These are phyloP conservation scores for Astrocystis sublimbata DNA, from an alignment of 495 filamentous ascomycete genomes.

Conservation along the genomic window DNA sequence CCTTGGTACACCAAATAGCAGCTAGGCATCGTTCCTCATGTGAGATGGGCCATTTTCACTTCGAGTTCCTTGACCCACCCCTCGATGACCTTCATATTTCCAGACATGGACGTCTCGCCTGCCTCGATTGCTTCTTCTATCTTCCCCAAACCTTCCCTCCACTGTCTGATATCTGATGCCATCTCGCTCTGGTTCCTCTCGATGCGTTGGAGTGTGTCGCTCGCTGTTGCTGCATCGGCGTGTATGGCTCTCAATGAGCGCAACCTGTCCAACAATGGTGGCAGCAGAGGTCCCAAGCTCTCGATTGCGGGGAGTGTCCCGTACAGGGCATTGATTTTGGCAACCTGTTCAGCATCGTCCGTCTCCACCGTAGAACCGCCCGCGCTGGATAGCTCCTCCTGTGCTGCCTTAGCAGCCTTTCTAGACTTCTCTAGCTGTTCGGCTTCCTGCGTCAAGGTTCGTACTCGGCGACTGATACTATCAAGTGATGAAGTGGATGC, in stretches of 20 bases:
- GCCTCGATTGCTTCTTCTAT: slow-evolving; percentile 72
- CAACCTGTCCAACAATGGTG: slow-evolving; percentile 80
- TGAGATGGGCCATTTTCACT: slow-evolving; percentile 62
- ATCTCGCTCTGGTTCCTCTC: slow-evolving; percentile 82
- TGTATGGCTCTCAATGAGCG: slow-evolving; percentile 83
- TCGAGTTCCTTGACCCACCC: slow-evolving; percentile 90
- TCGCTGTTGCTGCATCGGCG: slow-evolving; percentile 80
- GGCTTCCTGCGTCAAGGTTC: slow-evolving; percentile 74
- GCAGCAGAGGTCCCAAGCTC: slow-evolving; percentile 78
- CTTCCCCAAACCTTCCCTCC: slow-evolving; percentile 78
- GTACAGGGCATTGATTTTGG: slow-evolving; percentile 92
- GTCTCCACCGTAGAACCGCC: slow-evolving; percentile 37
- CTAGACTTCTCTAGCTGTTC: slow-evolving; percentile 74
- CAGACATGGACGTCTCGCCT: slow-evolving; percentile 66
- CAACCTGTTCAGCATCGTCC: slow-evolving; percentile 64
- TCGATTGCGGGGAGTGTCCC: slow-evolving; percentile 87
- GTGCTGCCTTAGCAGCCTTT: slow-evolving; percentile 66
- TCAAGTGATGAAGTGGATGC: slow-evolving; percentile 70
- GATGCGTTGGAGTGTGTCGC: slow-evolving; percentile 71
- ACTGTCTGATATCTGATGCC: slow-evolving; percentile 77
- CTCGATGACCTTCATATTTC: slow-evolving; percentile 78
- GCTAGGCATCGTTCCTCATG: slow-evolving; percentile 28
- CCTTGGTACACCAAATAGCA: not conserved
- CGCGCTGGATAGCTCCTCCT: slow-evolving; percentile 57
- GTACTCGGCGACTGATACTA: slow-evolving; percentile 68